These are phyloP conservation scores for Oidiodendron maius DNA, from an alignment of 495 filamentous ascomycete species.

Conservation along the genomic window DNA sequence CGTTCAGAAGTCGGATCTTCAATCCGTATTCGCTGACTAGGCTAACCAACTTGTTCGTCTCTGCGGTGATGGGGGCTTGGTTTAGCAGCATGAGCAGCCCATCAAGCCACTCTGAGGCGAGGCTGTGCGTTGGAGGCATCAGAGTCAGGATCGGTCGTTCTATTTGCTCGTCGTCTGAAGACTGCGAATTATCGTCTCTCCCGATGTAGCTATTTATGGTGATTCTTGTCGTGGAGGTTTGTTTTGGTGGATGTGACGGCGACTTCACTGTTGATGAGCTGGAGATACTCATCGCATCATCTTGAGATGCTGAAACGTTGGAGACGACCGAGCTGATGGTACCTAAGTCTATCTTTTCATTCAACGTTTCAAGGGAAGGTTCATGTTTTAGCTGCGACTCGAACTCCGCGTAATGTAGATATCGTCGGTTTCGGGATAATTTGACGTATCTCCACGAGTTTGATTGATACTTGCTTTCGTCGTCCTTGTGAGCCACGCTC, in stretches of 20 bases:
- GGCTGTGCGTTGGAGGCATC: conserved; percentile 71
- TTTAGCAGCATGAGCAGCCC: conserved; percentile 91
- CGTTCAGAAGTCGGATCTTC: conserved; percentile 89
- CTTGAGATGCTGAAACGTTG: conserved; percentile 61
- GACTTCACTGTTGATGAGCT: conserved; percentile 48
- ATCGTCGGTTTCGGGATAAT: conserved; percentile 85
- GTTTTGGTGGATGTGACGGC: conserved; percentile 21
- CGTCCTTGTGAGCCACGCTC: conserved; percentile 26
- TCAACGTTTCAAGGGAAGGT: conserved; percentile 67
- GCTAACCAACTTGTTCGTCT: conserved; percentile 82
- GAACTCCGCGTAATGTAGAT: conserved; percentile 90
- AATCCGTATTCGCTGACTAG: conserved; percentile 84
- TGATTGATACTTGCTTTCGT: conserved; percentile 23
- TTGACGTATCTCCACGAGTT: conserved; percentile 72
- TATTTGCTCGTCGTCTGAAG: not conserved
- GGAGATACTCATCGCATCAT: conserved; percentile 26
- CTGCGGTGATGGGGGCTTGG: conserved; percentile 93
- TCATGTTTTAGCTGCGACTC: conserved; percentile 53
- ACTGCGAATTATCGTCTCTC: conserved; percentile 18
- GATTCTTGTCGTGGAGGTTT: conserved; percentile 70
- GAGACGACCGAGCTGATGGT: conserved; percentile 88
- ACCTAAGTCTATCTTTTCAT: conserved; percentile 84
- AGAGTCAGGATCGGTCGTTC: conserved; percentile 68
- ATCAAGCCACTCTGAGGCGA: conserved; percentile 95
- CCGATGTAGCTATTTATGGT: conserved; percentile 74